phyloP scores from a whole-genome alignment of 2,329 filamentous ascomycete genomes.

The Talaromyces sp. region DNA sequence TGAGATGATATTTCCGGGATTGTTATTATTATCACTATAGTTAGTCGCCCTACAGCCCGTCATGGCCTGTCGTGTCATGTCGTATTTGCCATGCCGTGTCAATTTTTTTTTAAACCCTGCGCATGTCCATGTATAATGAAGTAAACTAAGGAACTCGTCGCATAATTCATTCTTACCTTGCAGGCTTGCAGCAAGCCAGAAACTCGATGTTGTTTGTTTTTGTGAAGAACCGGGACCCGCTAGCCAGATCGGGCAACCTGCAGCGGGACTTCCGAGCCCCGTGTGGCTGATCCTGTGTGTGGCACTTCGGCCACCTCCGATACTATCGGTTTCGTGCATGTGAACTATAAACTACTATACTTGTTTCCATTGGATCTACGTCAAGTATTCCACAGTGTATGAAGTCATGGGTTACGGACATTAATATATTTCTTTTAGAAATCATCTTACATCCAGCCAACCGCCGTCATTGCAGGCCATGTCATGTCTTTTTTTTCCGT shows the following conservation, averaged over 20 bases:
- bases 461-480: background rate
- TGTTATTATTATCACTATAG: background rate
- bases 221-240: background rate
- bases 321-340: background rate
- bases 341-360: background rate
- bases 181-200: too few relatives aligned
- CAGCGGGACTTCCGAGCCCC: background rate
- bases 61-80: background rate
- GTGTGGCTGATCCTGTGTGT: background rate
- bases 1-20: background rate
- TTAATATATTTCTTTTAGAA: constrained; percentile 8
- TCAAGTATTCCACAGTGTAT: too few relatives aligned
- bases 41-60: too few relatives aligned
- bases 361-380: too few relatives aligned
- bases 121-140: too few relatives aligned
- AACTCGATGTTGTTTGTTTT: too few relatives aligned
- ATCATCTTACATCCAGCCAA: constrained; percentile 9
- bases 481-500: background rate
- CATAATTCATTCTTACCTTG: too few relatives aligned
- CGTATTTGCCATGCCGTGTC: background rate
- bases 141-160: too few relatives aligned
- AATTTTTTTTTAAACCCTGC: too few relatives aligned
- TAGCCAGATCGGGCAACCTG: background rate
- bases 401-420: background rate
- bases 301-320: background rate